Conservation (phyloP, 805 yeast species). For the Sugiyamaella mastotermitis region DNA sequence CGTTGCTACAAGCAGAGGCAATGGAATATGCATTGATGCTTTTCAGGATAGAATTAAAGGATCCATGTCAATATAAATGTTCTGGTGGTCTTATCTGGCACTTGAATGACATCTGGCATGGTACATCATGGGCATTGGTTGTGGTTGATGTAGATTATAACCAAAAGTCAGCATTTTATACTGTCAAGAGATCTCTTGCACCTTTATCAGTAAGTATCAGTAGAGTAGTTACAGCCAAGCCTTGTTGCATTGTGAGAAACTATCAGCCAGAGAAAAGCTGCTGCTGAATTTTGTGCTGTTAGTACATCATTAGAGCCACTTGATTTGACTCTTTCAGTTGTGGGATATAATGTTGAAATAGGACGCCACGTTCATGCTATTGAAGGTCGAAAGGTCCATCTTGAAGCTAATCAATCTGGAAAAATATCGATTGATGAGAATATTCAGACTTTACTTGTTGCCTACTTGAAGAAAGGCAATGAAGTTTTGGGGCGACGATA, state of each 20-base stretch:
- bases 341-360: conserved; percentile 1
- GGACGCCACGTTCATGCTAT: conserved; percentile 1
- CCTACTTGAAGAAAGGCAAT: background rate
- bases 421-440: background rate
- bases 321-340: conserved; percentile 1
- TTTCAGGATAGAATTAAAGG: conserved; percentile 42
- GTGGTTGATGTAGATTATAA: no score
- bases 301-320: no score
- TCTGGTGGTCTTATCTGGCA: conserved; percentile 51
- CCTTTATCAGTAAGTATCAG: conserved; percentile 31
- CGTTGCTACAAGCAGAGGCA: conserved; percentile 46
- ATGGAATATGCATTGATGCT: conserved; percentile 38
- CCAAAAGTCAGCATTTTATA: conserved; percentile 42
- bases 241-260: no score
- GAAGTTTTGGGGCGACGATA: conserved; percentile 9
- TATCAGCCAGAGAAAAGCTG: background rate
- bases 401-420: conserved; percentile 1
- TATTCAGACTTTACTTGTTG: background rate
- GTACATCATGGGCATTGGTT: conserved; percentile 42
- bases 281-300: conserved; percentile 6
- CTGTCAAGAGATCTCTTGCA: conserved; percentile 38
- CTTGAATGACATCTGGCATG: conserved; percentile 48
- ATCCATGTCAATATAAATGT: conserved; percentile 28
- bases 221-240: conserved; percentile 6
- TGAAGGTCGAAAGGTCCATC: conserved; percentile 2